phyloP scores from a whole-genome alignment of 202 grass and related monocot genomes.

The Hordeum pubiflorum region DNA sequence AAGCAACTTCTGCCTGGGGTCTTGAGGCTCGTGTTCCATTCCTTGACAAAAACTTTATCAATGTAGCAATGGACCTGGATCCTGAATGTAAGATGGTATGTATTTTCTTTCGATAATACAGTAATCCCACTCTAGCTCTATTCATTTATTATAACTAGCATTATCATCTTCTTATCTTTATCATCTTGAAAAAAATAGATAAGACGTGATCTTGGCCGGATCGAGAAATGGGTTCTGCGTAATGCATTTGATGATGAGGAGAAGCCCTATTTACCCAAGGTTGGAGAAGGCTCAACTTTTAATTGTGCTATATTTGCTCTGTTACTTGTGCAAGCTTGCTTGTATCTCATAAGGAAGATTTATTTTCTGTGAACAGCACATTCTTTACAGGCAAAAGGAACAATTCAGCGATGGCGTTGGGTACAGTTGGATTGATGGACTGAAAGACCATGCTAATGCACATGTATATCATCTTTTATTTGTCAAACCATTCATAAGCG shows the following conservation, averaged over 20 bases:
- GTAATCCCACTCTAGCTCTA: background rate
- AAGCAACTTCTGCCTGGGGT: slow-evolving; percentile 95
- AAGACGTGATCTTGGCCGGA: slow-evolving; percentile 64
- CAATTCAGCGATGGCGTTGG: slow-evolving; percentile 98
- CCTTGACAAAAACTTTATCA: slow-evolving; percentile 88
- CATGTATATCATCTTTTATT: slow-evolving; percentile 50
- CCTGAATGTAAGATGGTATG: slow-evolving; percentile 98
- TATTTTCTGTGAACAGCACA: slow-evolving; percentile 61
- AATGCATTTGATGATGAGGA: slow-evolving; percentile 94
- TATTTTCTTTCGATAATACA: background rate
- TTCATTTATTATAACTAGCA: background rate
- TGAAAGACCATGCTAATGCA: slow-evolving; percentile 86
- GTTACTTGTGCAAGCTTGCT: slow-evolving; percentile 2
- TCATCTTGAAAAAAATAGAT: slow-evolving; percentile 50
- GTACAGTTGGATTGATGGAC: slow-evolving; percentile 96
- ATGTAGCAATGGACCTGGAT: slow-evolving; percentile 89
- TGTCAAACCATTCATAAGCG: background rate
- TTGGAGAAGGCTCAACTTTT: slow-evolving; percentile 8
- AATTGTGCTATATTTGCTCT: background rate
- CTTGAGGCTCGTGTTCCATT: slow-evolving; percentile 94
- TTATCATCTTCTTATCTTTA: background rate
- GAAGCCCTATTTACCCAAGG: slow-evolving; percentile 93
- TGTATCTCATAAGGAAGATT: background rate
- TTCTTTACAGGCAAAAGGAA: slow-evolving; percentile 97
- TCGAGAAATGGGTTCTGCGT: slow-evolving; percentile 94